phyloP scores from a whole-genome alignment of 441 rosid species.

The Brassica balearica region DNA sequence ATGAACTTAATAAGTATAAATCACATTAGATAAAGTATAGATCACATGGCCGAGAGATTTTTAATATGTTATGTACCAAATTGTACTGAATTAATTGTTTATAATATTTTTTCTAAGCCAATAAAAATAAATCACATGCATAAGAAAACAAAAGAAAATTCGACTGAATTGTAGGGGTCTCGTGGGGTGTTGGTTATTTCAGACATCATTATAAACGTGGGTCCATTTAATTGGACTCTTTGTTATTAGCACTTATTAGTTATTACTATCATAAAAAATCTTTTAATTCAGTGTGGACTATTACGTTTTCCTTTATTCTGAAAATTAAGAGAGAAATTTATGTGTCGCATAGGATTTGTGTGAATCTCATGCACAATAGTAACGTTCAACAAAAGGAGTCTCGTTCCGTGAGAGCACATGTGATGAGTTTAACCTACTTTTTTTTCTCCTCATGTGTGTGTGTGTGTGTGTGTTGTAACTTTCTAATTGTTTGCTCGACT shows the following conservation, averaged over 20 bases:
- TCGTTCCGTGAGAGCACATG: slow-evolving; percentile 37
- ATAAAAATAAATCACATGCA: slow-evolving; percentile 35
- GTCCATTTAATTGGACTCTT: slow-evolving; percentile 31
- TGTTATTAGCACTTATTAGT: slow-evolving; percentile 2
- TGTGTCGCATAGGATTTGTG: slow-evolving; percentile 47
- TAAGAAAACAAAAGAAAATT: slow-evolving; percentile 26
- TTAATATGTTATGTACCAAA: slow-evolving; percentile 17
- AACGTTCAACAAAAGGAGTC: slow-evolving; percentile 38
- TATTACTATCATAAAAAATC: slow-evolving; percentile 24
- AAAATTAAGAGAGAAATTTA: not conserved
- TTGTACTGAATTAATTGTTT: slow-evolving; percentile 20
- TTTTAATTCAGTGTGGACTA: slow-evolving; percentile 5
- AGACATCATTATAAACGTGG: slow-evolving; percentile 48
- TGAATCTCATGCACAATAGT: slow-evolving; percentile 55
- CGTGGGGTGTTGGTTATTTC: slow-evolving; percentile 41
- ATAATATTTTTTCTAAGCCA: not conserved
- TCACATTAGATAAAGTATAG: slow-evolving; percentile 23
- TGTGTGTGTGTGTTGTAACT: not conserved
- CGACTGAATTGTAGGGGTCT: slow-evolving; percentile 22
- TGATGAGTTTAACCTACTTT: slow-evolving; percentile 34
- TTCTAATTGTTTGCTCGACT: slow-evolving; percentile 22
- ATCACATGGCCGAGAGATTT: slow-evolving; percentile 32
- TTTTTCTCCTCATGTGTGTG: slow-evolving; percentile 8
- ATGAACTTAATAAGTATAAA: slow-evolving; percentile 2
- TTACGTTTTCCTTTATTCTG: too few relatives aligned